phyloP scores from a whole-genome alignment of 2,329 filamentous ascomycete genomes.

The Fusarium papillatum region DNA sequence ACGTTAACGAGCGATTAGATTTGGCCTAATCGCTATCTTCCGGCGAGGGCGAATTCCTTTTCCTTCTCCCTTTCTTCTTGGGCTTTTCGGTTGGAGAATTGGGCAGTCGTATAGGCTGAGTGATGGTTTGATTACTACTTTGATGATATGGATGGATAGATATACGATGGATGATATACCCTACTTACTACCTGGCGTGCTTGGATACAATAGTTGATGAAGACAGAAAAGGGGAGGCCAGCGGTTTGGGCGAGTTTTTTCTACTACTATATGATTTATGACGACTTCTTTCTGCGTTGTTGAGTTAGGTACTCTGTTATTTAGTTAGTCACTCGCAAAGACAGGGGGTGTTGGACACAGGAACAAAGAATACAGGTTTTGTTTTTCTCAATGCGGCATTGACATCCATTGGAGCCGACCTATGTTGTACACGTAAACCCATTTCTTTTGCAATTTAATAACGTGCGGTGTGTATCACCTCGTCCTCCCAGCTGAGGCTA shows the following conservation, averaged over 20 bases:
- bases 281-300: neutral
- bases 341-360: neutral
- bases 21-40: neutral
- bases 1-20: conserved; percentile 4
- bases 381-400: neutral
- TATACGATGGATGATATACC: conserved; percentile 22
- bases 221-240: neutral
- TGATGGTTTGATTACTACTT: neutral
- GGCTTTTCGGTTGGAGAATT: neutral
- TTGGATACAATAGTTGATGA: neutral
- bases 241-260: neutral
- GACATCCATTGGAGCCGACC: neutral
- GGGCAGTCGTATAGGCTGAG: neutral
- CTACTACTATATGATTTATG: neutral
- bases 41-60: neutral
- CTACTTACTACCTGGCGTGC: neutral
- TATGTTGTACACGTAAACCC: neutral
- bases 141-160: conserved; percentile 1
- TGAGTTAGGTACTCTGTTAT: neutral
- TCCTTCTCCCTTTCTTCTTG: neutral
- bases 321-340: neutral
- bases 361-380: neutral
- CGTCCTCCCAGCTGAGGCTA: neutral
- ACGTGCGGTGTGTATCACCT: neutral
- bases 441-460: neutral